Base-by-base conservation (phyloP, 768 basidiomycete species). In the Leccinum disarticulatum region DNA sequence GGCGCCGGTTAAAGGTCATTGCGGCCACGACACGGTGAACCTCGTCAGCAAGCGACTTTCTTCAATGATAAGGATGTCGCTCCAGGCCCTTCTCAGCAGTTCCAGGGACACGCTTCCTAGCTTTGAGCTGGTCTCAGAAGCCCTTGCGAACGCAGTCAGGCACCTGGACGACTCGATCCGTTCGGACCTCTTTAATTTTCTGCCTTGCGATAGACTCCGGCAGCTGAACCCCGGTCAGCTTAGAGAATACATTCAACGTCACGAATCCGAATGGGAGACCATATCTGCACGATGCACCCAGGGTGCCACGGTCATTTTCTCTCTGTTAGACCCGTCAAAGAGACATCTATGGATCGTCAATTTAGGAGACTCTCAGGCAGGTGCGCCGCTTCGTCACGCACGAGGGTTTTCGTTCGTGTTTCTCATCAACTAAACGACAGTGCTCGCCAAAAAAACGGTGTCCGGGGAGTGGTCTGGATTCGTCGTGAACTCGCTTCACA, bases 21-120 rank as follows among this genome's bases (percentile, higher is more conserved):
- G 77, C 51, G 80, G 81, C 58, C 75, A 78, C 61, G 71, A 80
- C 41, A 80, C 80, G 5, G 82, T 81, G 27, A 76, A 81, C 62
- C 75, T 79, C 55, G 77, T 76, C 50, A 73, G 73, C 54, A 69
- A 69, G 60, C 70, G 68, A 31, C 74, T 83, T 7, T 79, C 82
- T 19, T 62, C 61, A n/a, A 71, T 77, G 64, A 67, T 83, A 53
- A 76, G 66, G 61, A 67, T 61, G 56, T 73, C 76, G 56, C 74
- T 83, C 54, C 76, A 75, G 43, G 65, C 71, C 38, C 71, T 71
- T 53, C 68, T 77, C 55, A 66, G 66, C 57, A 66, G 69, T 38
- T 57, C 62, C 41, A 62, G 63, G 41, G 60, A 55, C 54, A 54
- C 66, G 25, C 33, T 65, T 9, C 63, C 71, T 2, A 63, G 66